phyloP scores from a whole-genome alignment of 108 stramenopile species.

The Fragilaria radians region DNA sequence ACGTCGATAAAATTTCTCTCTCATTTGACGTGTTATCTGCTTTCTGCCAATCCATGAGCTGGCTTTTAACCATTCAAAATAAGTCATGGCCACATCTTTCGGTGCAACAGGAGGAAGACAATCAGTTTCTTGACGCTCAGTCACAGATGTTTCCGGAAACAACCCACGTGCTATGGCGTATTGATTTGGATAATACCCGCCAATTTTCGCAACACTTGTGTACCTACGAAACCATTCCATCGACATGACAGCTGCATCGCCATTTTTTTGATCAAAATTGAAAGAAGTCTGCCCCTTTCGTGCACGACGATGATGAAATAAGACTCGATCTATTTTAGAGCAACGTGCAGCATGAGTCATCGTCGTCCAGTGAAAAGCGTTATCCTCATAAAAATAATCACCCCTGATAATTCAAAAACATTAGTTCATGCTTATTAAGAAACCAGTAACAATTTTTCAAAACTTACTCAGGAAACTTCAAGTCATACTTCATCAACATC shows the following conservation, averaged over 20 bases:
- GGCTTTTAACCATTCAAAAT: neutral
- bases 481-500: neutral
- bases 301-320: constrained; percentile 7
- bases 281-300: constrained; percentile 4
- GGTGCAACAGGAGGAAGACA: neutral
- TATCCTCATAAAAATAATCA: constrained; percentile 8
- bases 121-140: neutral
- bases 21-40: constrained; percentile 2
- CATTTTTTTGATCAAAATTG: neutral
- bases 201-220: constrained; percentile 1
- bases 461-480: constrained; percentile 4
- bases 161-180: neutral
- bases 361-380: constrained; percentile 1
- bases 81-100: neutral
- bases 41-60: neutral
- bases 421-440: neutral
- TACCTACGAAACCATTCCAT: neutral
- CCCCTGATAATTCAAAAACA: neutral
- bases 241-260: neutral
- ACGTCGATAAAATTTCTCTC: neutral
- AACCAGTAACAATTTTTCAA: neutral
- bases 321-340: neutral
- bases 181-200: constrained; percentile 1
- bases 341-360: constrained; percentile 6
- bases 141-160: neutral